Conservation (phyloP, 495 filamentous ascomycete genomes). For the Penicillium bovifimosum region DNA sequence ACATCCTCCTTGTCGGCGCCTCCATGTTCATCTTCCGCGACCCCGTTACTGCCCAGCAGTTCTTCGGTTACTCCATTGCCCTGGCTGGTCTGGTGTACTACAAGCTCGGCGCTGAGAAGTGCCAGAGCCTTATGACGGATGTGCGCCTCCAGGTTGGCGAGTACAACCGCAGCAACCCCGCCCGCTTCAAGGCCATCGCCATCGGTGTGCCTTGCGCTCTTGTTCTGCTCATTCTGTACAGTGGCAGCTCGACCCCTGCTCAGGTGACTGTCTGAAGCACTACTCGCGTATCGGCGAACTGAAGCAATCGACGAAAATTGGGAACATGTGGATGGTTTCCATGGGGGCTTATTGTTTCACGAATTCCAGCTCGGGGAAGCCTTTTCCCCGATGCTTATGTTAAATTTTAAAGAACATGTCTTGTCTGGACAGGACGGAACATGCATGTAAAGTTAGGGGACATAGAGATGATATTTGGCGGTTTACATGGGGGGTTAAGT, state of each 20-base stretch:
- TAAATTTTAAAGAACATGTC: constrained; percentile 10
- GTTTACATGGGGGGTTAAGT: background rate
- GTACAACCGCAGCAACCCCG: constrained; percentile 55
- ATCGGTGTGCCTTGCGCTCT: constrained; percentile 49
- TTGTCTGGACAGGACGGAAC: constrained; percentile 10
- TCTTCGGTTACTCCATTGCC: constrained; percentile 92
- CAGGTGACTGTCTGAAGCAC: constrained; percentile 17
- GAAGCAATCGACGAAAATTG: constrained; percentile 5
- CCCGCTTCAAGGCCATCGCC: constrained; percentile 60
- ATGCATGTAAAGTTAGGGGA: constrained; percentile 11
- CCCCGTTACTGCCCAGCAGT: constrained; percentile 72
- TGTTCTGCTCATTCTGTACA: constrained; percentile 56
- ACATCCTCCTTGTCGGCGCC: constrained; percentile 81
- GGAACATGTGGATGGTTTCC: background rate
- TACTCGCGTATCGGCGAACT: background rate
- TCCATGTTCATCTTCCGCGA: constrained; percentile 86
- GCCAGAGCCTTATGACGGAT: constrained; percentile 63
- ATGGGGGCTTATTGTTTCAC: constrained; percentile 10
- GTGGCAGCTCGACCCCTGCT: constrained; percentile 17
- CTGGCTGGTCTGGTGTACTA: constrained; percentile 91
- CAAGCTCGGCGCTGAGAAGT: constrained; percentile 77
- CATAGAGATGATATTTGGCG: constrained; percentile 6
- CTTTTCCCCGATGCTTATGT: constrained; percentile 5
- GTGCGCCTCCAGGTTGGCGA: constrained; percentile 45
- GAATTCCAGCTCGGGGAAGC: constrained; percentile 6